A percentile compares a stretch with the other conserved stretches of the same genome.
Evolutionary conservation across 305 asterid species (phyloP).

Genomic region (Nicotiana rustica): DNA sequence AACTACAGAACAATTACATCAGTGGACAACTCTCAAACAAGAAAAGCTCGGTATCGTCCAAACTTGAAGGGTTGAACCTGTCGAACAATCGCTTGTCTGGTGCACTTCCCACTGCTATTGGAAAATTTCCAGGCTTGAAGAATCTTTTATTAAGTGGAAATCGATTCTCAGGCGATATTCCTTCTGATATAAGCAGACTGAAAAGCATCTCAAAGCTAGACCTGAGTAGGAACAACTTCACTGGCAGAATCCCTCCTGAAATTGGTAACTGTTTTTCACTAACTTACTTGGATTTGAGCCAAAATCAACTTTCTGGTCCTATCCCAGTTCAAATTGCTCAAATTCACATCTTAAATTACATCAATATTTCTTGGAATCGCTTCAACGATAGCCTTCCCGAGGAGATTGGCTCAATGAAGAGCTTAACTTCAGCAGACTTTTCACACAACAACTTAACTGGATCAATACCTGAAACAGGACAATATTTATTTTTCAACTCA

Average conservation of each 20-base stretch:
- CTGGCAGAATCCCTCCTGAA: slow-evolving; percentile 57
- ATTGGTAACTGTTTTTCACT: slow-evolving; percentile 53
- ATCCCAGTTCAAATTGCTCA: slow-evolving; percentile 53
- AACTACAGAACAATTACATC: slow-evolving; percentile 64
- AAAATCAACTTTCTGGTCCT: slow-evolving; percentile 44
- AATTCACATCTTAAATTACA: slow-evolving; percentile 51
- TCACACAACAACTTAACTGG: slow-evolving; percentile 57
- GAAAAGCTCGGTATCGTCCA: slow-evolving; percentile 41
- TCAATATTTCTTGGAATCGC: slow-evolving; percentile 58
- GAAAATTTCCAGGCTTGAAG: slow-evolving; percentile 56
- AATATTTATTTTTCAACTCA: slow-evolving; percentile 47
- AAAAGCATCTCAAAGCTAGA: slow-evolving; percentile 63
- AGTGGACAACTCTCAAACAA: slow-evolving; percentile 51
- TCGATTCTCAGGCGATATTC: slow-evolving; percentile 59
- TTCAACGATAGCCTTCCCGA: slow-evolving; percentile 49
- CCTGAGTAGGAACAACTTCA: slow-evolving; percentile 57
- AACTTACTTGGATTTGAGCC: slow-evolving; percentile 63
- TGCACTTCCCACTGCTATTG: slow-evolving; percentile 53
- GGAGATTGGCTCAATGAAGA: slow-evolving; percentile 52
- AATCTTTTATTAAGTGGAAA: slow-evolving; percentile 63
- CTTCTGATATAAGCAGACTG: slow-evolving; percentile 61
- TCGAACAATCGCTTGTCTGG: slow-evolving; percentile 62
- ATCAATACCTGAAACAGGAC: slow-evolving; percentile 54
- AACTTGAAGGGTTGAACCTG: slow-evolving; percentile 62
- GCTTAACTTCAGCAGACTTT: slow-evolving; percentile 59